Percentiles rank a stretch among this genome's conserved stretches.
Conservation (phyloP, 345 rosid species). For the Populus deltoides region DNA sequence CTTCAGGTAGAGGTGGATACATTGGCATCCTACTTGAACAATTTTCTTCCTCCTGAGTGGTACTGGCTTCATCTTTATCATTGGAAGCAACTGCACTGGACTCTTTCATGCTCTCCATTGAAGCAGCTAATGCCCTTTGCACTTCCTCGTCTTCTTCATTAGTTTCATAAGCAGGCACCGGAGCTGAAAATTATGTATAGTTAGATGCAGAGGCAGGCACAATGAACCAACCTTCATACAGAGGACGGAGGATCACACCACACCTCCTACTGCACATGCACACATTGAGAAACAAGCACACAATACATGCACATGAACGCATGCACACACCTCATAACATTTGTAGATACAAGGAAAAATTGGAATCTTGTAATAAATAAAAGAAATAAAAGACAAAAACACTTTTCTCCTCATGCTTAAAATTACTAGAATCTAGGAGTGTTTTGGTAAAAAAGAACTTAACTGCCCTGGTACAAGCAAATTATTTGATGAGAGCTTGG, state of each 20-base stretch:
- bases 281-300: background rate
- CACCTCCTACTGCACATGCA: background rate
- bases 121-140: slow-evolving; percentile 59
- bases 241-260: background rate
- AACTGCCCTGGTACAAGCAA: no score
- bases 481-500: no score
- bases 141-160: slow-evolving; percentile 59
- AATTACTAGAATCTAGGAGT: background rate
- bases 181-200: slow-evolving; percentile 11
- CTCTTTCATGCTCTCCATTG: slow-evolving; percentile 51
- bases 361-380: background rate
- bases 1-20: slow-evolving; percentile 87
- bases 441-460: background rate
- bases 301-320: background rate
- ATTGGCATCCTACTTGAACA: slow-evolving; percentile 36
- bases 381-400: background rate
- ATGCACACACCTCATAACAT: background rate
- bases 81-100: slow-evolving; percentile 20
- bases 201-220: background rate
- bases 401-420: background rate
- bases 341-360: background rate
- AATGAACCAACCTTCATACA: background rate
- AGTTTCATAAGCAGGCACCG: slow-evolving; percentile 37
- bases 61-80: slow-evolving; percentile 16
- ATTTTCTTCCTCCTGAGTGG: slow-evolving; percentile 41